phyloP scores from a whole-genome alignment of 805 yeast genomes.

The Kregervanrija fluxuum region DNA sequence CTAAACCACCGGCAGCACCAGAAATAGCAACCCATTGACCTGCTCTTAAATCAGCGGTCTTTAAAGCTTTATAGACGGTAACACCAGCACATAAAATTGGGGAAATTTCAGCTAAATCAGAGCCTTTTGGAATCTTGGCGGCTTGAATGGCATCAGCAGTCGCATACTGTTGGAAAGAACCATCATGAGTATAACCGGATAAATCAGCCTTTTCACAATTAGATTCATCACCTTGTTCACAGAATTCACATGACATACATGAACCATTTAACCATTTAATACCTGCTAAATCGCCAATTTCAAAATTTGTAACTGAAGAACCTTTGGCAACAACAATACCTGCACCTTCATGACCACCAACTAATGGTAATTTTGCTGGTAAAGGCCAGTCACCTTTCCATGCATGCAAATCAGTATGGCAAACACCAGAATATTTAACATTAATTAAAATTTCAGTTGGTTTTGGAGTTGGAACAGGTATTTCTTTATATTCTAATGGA shows the following conservation, averaged over 20 bases:
- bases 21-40: slow-evolving; percentile 48
- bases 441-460: slow-evolving; percentile 57
- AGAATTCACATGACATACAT: slow-evolving; percentile 57
- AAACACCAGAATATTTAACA: slow-evolving; percentile 68
- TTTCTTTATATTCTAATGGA: slow-evolving; percentile 57
- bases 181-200: slow-evolving; percentile 71
- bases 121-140: slow-evolving; percentile 37
- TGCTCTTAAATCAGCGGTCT: slow-evolving; percentile 38
- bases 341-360: slow-evolving; percentile 73
- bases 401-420: slow-evolving; percentile 71
- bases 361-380: slow-evolving; percentile 50
- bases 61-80: slow-evolving; percentile 47
- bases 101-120: slow-evolving; percentile 40
- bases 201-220: slow-evolving; percentile 66
- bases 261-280: slow-evolving; percentile 65
- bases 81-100: slow-evolving; percentile 50
- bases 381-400: slow-evolving; percentile 71
- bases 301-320: slow-evolving; percentile 49
- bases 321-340: slow-evolving; percentile 64
- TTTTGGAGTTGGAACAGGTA: slow-evolving; percentile 64
- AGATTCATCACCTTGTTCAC: slow-evolving; percentile 51
- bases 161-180: slow-evolving; percentile 47
- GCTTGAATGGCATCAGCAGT: slow-evolving; percentile 49
- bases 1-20: slow-evolving; percentile 49
- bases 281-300: slow-evolving; percentile 62